Base-by-base conservation (phyloP, 2,329 filamentous ascomycete genomes). In the Fonsecaea monophora region DNA sequence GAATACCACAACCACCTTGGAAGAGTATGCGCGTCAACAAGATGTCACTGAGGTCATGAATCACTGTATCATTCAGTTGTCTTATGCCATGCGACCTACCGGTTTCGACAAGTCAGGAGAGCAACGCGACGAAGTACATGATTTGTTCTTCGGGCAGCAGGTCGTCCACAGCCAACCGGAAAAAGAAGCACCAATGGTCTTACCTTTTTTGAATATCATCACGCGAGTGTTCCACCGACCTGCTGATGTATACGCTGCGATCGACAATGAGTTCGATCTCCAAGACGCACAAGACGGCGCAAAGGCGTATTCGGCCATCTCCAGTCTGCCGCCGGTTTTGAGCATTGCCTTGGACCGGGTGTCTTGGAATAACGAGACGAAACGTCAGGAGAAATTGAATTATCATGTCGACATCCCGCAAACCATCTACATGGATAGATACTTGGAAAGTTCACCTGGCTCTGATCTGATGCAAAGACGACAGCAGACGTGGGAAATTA, bases 31-130 rank as follows among this genome's bases (percentile, higher is more conserved):
- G 18, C 85, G 92, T 38, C 95, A 99, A 75, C 94, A 99, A 79
- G 95, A 99, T 78, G 94, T 97, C 4, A 93, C 93, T 12, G 95
- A 99, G 78, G 94, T 97, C 54, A 94, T 97, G 81, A 92, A 92
- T 66, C 95, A 94, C 74, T 91, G 97, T 32, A 87, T 97, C 66
- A 93, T 94, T 75, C 90, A 95, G 59, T 83, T 97, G n/a, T 91
- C 95, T 74, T 93, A 92, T 60, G 94, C 94, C 2, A 94, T 98
- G 74, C 89, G 86, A 65, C 86, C 92, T 5, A 85, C 85, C n/a
- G 86, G 85, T 3, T 81, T 86, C 38, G 87, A 92, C 65, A 80
- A 84, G 6, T 85, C 89, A 53, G 90, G 90, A 2, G 90, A 96
- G 70, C 94, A 97, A 77, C 80, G 89, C 21, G 95, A 98, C 76